A percentile compares a stretch with the other conserved stretches of the same genome.
These are phyloP conservation scores for Aegilops speltoides DNA, from an alignment of 176 grass and related monocot genomes.

Conservation along the genomic window DNA sequence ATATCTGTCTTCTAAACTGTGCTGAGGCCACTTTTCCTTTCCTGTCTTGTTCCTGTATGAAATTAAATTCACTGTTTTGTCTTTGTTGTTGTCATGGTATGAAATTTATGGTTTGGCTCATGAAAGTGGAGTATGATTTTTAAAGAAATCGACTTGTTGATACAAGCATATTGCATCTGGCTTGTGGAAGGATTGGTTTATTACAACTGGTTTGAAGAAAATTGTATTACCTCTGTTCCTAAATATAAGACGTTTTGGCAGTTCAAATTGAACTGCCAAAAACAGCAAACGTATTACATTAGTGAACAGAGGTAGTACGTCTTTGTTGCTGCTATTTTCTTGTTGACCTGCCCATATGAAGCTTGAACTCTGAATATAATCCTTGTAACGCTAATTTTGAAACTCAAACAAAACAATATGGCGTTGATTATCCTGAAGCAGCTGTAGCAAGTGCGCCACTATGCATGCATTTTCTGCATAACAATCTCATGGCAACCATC, in stretches of 20 bases:
- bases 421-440: not conserved
- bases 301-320: not conserved
- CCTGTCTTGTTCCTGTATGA: not conserved
- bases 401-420: constrained; percentile 1
- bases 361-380: not conserved
- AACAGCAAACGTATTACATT: too few relatives aligned
- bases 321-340: constrained; percentile 10
- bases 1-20: constrained; percentile 21
- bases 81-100: not conserved
- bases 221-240: not conserved
- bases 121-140: not conserved
- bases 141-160: not conserved
- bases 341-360: not conserved
- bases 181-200: not conserved
- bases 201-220: not conserved
- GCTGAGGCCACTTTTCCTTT: not conserved
- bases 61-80: not conserved
- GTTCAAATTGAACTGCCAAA: too few relatives aligned
- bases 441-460: not conserved
- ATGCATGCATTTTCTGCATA: not conserved
- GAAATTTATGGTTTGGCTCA: not conserved
- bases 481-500: not conserved
- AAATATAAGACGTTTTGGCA: too few relatives aligned
- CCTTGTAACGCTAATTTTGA: not conserved
- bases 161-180: not conserved